Conservation (phyloP, 2,329 filamentous ascomycete genomes). For the Epichloe coenophiala region DNA sequence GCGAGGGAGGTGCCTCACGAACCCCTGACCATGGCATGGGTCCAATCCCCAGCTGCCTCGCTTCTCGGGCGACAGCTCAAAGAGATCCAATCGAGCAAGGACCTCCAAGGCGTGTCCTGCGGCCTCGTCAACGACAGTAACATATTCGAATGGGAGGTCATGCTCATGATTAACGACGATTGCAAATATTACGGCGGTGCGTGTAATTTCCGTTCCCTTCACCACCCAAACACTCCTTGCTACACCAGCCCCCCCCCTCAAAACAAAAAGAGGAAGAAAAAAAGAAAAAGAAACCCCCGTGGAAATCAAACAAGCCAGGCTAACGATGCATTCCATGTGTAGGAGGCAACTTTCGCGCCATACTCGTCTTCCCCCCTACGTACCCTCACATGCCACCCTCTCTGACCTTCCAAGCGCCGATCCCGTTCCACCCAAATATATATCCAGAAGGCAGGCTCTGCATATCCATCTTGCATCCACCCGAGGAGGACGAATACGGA, state of each 20-base stretch:
- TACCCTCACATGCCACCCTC: slow-evolving; percentile 84
- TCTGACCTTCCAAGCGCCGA: slow-evolving; percentile 71
- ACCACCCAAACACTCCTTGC: not conserved
- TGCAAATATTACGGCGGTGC: slow-evolving; percentile 85
- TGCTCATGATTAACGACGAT: slow-evolving; percentile 95
- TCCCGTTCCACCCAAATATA: slow-evolving; percentile 90
- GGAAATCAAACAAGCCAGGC: not conserved
- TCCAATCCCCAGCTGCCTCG: slow-evolving; percentile 47
- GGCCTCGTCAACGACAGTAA: slow-evolving; percentile 75
- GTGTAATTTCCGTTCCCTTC: slow-evolving; percentile 13
- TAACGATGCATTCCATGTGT: not conserved
- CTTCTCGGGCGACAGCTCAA: slow-evolving; percentile 79
- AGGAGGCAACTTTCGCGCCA: slow-evolving; percentile 88
- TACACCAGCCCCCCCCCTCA: not conserved
- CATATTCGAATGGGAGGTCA: slow-evolving; percentile 96
- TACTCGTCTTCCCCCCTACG: slow-evolving; percentile 66
- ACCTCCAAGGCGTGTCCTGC: slow-evolving; percentile 88
- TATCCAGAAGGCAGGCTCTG: slow-evolving; percentile 80
- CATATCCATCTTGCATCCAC: slow-evolving; percentile 93
- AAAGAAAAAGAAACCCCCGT: no score
- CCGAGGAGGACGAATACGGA: slow-evolving; percentile 84
- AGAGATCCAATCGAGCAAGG: slow-evolving; percentile 82
- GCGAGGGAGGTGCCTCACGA: not conserved
- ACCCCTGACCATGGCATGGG: slow-evolving; percentile 23
- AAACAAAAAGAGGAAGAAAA: no score